Base-by-base conservation (phyloP, 306 rosid genomes). In the Pterocarpus macrocarpus region DNA sequence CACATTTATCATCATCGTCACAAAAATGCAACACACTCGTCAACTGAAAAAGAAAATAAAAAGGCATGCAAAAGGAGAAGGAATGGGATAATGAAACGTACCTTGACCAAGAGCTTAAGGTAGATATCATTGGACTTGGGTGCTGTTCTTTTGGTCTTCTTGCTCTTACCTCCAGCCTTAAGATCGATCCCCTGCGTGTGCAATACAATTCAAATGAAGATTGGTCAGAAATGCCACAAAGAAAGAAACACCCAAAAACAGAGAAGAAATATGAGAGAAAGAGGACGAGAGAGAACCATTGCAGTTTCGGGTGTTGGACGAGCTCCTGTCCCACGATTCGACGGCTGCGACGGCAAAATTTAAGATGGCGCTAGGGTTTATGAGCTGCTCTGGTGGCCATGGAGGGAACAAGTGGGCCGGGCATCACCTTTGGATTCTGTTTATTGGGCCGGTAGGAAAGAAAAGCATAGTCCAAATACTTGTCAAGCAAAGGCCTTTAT, bases 81-180 rank as follows among this genome's bases (percentile, higher is more conserved):
- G 7, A 13, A 58, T 10, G 16, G 4, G 16, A 16, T 1, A 15
- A 55, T 2, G 61, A 69, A 8, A 64, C 39, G 2, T 0, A 87
- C 90, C 90, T 87, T 87, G n/a, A 87, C 90, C 71, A 87, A 71
- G 41, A 87, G 90, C 78, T 87, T 84, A 41, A 85, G 97, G 67
- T 94, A 94, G 81, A 94, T 91, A 88, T 94, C 98, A 65, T 92
- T 89, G 64, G 97, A 94, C 35, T 92, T 94, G 0, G 97, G 98
- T 13, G 97, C 94, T 0, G 96, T 92, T 49, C 97, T 86, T 66
- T 94, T 92, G 52, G 94, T 72, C 81, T 91, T 90, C 85, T 94
- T 94, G 92, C 88, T 86, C 93, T 94, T 94, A 83, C 98, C 98
- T 85, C 98, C 98, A 1, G 97, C 98, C 4, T 90, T 91, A 5